A percentile compares a stretch with the other conserved stretches of the same genome.
Evolutionary conservation across 306 rosid species (phyloP).

Genomic region (Quercus bicolor): DNA sequence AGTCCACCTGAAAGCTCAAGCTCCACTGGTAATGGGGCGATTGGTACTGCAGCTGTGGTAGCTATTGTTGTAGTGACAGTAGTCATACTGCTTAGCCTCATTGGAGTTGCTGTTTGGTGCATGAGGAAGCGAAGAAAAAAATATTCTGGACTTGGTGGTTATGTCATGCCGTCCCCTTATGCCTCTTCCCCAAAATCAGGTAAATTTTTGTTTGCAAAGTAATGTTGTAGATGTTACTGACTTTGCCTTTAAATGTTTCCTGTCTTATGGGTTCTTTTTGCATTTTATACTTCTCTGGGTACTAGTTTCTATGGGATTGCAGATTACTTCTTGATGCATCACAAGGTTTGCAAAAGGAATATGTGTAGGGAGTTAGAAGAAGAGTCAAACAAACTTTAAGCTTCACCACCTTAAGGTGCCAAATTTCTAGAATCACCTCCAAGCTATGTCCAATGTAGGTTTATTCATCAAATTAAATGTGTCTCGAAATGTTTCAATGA

Average conservation of each 20-base stretch:
- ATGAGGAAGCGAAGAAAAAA: slow-evolving; percentile 50
- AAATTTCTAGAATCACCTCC: too few species aligned
- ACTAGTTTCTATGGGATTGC: neutral
- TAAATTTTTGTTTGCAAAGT: slow-evolving; percentile 16
- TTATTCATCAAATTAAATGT: too few species aligned
- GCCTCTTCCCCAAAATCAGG: slow-evolving; percentile 67
- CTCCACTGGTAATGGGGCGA: slow-evolving; percentile 34
- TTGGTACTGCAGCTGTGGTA: slow-evolving; percentile 43
- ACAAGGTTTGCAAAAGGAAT: too few species aligned
- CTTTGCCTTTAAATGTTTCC: neutral
- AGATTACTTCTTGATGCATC: neutral
- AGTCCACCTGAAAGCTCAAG: slow-evolving; percentile 30
- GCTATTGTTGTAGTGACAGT: slow-evolving; percentile 53
- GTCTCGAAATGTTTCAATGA: too few species aligned
- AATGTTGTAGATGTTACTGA: neutral
- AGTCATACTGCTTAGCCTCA: slow-evolving; percentile 44
- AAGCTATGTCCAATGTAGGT: too few species aligned
- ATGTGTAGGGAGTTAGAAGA: too few species aligned
- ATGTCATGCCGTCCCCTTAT: slow-evolving; percentile 54
- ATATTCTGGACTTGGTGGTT: slow-evolving; percentile 45
- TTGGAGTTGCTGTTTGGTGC: slow-evolving; percentile 68
- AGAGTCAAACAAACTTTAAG: too few species aligned
- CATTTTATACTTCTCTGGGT: neutral
- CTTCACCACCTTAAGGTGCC: too few species aligned
- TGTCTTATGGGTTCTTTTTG: neutral